A percentile compares a stretch with the other conserved stretches of the same genome.
These are phyloP conservation scores for Puccinia coronata DNA, from an alignment of 1,284 basidiomycete genomes.

Conservation along the genomic window DNA sequence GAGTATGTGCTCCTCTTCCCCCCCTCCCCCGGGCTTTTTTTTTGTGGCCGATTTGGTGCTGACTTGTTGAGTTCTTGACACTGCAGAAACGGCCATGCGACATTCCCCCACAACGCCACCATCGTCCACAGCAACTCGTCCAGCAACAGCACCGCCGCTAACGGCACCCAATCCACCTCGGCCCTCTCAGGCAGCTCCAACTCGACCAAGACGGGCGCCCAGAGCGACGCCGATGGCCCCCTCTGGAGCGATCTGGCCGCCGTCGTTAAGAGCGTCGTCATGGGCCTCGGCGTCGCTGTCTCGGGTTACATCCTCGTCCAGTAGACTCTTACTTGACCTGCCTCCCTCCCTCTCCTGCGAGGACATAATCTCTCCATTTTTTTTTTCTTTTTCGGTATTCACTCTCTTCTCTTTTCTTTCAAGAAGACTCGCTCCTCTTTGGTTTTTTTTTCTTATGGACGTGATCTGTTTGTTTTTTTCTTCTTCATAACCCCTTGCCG, in stretches of 20 bases:
- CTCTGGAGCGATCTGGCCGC: not conserved
- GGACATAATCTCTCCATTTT: not conserved
- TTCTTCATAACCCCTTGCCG: no score
- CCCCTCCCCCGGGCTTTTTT: not conserved
- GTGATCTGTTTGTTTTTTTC: no score
- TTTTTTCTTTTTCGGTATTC: not conserved
- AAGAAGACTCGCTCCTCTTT: no score
- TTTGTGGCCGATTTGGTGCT: not conserved
- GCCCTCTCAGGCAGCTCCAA: not conserved
- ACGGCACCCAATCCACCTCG: not conserved
- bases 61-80: not conserved
- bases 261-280: conserved; percentile 10
- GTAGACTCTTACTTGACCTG: not conserved
- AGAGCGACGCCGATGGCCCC: conserved; percentile 11
- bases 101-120: conserved; percentile 20
- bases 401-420: no score
- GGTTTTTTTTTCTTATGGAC: no score
- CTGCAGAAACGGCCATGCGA: conserved; percentile 20
- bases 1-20: not conserved
- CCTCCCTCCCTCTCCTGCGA: not conserved
- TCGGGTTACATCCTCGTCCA: conserved; percentile 9
- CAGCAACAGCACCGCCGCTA: not conserved
- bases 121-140: conserved; percentile 3
- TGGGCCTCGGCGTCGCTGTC: conserved; percentile 21
- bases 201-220: not conserved